Evolutionary conservation across 371 early-diverging fungal genomes (phyloP), one percentile per base, ranked within the genome.

Genomic region (Mycotypha africana): DNA sequence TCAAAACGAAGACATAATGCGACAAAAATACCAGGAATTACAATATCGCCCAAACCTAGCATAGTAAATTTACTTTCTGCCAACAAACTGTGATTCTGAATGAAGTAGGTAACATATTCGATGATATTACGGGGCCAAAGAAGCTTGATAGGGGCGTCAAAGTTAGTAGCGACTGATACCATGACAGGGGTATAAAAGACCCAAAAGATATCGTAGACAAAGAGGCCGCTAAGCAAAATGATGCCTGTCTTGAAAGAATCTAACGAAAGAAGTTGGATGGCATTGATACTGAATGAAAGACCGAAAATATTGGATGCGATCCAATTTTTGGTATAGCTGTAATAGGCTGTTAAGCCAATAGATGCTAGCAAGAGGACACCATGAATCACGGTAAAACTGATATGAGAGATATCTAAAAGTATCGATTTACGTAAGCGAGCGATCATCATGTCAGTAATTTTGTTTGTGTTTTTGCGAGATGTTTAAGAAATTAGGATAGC

Each of bases 181-280:
- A 98, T 98, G 40, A 98, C 98, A 42, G 93, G 92, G 2, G 97
- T 96, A 23, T 95, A 95, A 77, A 97, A 98, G 43, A 98, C 98
- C 97, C 97, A 98, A 57, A 97, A 98, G 45, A 98, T 86, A 65
- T 98, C 98, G 59, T 98, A 98, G 37, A 94, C 60, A 70, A 98
- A 98, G 34, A 98, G 70, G 23, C 93, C 95, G 35, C 81, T 69
- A 26, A 98, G 79, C 35, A 98, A 79, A 33, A 92, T 88, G 72
- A 93, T 89, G 19, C 95, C 98, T 1, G 96, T 96, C 64, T 83
- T 82, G 81, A 96, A 95, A 1, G 95, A 92, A 62, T 96, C 97
- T 32, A 97, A 75, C 2, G 88, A 81, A 28, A 98, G 74, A 25
- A 97, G 72, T 46, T 85, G 84, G 47, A 97, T 86, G 25, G 93